phyloP scores from a whole-genome alignment of 1,284 basidiomycete species.

The Boletus smithii region DNA sequence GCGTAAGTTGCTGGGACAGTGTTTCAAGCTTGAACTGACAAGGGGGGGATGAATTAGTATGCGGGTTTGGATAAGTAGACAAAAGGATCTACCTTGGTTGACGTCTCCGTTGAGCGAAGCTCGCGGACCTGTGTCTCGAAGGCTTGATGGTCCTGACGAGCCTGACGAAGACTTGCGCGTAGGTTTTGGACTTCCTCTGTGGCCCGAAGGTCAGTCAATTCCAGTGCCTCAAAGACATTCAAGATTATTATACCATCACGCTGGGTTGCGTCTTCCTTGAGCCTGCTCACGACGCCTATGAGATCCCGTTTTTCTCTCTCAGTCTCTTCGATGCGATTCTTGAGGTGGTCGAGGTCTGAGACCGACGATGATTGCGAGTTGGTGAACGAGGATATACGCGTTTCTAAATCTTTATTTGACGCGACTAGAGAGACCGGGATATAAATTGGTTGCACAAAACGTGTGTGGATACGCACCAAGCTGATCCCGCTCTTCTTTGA shows the following conservation, averaged over 20 bases:
- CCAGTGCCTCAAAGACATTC: not conserved
- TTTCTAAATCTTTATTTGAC: constrained; percentile 50
- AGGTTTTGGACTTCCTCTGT: constrained; percentile 68
- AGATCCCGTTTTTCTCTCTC: constrained; percentile 81
- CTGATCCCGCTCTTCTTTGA: constrained; percentile 60
- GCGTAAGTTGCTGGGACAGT: constrained; percentile 71
- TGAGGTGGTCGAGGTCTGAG: constrained; percentile 55
- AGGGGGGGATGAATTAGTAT: not conserved
- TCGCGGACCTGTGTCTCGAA: constrained; percentile 68
- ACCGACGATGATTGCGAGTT: constrained; percentile 57
- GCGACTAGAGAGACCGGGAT: constrained; percentile 39
- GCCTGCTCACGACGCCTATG: constrained; percentile 65
- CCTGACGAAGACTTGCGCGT: constrained; percentile 65
- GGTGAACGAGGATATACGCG: constrained; percentile 51
- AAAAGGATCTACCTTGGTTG: constrained; percentile 51
- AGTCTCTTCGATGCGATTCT: constrained; percentile 60
- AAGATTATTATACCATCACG: constrained; percentile 52
- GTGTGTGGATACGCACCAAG: constrained; percentile 46
- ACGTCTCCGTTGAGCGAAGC: constrained; percentile 64
- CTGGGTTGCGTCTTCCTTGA: constrained; percentile 67
- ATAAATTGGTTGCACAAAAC: constrained; percentile 2
- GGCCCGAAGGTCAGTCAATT: constrained; percentile 10
- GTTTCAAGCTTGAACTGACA: constrained; percentile 76
- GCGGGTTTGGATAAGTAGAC: not conserved
- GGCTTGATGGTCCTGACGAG: constrained; percentile 66